Evolutionary conservation across 208 protist genomes (phyloP).

Genomic region (Leishmania amazonensis): DNA sequence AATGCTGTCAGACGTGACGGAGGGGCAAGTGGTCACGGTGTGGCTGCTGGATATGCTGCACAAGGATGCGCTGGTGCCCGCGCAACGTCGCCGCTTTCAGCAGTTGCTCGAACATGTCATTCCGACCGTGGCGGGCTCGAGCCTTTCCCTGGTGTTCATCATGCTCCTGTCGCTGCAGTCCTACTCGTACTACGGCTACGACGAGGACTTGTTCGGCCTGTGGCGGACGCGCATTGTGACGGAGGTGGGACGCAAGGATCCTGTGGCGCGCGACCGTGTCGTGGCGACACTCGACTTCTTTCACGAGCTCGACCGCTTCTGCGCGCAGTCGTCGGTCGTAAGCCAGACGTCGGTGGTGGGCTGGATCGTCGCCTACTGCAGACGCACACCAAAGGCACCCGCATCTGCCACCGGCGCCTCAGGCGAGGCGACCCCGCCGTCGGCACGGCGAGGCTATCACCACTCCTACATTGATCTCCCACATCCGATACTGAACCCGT

Average conservation of each 20-base stretch:
- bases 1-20: slow-evolving; percentile 25
- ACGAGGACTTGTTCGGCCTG: slow-evolving; percentile 37
- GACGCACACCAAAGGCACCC: not conserved
- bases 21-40: slow-evolving; percentile 41
- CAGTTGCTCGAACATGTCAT: slow-evolving; percentile 35
- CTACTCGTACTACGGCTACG: slow-evolving; percentile 36
- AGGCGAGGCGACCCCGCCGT: not conserved
- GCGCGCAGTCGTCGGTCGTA: slow-evolving; percentile 26
- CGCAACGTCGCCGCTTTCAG: slow-evolving; percentile 32
- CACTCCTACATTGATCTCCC: slow-evolving; percentile 39
- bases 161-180: slow-evolving; percentile 43
- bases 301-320: slow-evolving; percentile 34
- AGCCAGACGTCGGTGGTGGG: slow-evolving; percentile 17
- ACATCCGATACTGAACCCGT: slow-evolving; percentile 37
- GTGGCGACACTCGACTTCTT: slow-evolving; percentile 46
- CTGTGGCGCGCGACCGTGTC: slow-evolving; percentile 18
- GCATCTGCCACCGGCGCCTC: not conserved
- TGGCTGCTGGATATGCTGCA: slow-evolving; percentile 56
- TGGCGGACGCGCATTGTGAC: slow-evolving; percentile 41
- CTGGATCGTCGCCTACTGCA: slow-evolving; percentile 40
- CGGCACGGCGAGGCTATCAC: not conserved
- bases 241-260: slow-evolving; percentile 29
- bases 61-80: slow-evolving; percentile 27
- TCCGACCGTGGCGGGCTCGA: slow-evolving; percentile 30
- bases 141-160: slow-evolving; percentile 36